A percentile compares a stretch with the other conserved stretches of the same genome.
Evolutionary conservation across 345 rosid genomes (phyloP).

Genomic region (Eucalyptus cloeziana): DNA sequence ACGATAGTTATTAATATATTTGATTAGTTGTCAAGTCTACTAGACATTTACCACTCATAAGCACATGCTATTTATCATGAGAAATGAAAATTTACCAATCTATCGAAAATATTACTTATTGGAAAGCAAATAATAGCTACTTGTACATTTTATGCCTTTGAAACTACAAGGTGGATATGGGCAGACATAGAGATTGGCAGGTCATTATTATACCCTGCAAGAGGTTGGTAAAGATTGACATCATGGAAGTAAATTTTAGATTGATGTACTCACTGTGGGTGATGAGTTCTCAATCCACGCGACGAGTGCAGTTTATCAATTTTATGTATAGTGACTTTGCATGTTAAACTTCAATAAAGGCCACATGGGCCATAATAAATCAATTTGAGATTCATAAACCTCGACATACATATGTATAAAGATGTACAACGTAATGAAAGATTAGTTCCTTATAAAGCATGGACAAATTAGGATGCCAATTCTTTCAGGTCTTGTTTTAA

Average conservation of each 20-base stretch:
- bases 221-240: neutral
- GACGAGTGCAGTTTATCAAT: neutral
- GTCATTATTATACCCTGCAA: too few species aligned
- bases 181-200: fast-evolving
- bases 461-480: neutral
- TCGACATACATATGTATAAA: neutral
- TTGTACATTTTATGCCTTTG: neutral
- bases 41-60: neutral
- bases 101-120: neutral
- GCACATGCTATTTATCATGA: neutral
- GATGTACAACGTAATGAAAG: too few species aligned
- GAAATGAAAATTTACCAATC: neutral
- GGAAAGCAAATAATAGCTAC: neutral
- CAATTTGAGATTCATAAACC: neutral
- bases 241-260: too few species aligned
- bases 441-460: neutral
- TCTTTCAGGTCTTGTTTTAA: too few species aligned
- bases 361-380: fast-evolving
- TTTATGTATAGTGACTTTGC: neutral
- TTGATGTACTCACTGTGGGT: neutral
- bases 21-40: neutral
- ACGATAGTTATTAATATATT: neutral
- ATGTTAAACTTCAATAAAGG: neutral
- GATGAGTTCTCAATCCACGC: neutral
- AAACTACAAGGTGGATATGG: neutral